These are phyloP conservation scores for Cadophora luteo-olivacea DNA, from an alignment of 2,329 filamentous ascomycete species.

Conservation along the genomic window DNA sequence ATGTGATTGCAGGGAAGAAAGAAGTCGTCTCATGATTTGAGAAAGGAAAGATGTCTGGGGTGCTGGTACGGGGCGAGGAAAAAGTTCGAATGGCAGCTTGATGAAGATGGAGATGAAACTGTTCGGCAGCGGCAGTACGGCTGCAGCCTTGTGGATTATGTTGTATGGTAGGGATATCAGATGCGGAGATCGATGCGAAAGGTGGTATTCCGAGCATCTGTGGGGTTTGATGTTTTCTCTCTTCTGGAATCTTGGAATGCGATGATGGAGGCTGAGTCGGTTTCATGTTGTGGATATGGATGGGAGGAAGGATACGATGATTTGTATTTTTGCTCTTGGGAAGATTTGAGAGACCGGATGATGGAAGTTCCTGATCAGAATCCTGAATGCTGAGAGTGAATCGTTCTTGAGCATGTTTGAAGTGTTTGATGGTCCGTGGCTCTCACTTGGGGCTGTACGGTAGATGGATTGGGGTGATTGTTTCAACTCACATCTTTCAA, in stretches of 20 bases:
- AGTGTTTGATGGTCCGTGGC: conserved; percentile 6
- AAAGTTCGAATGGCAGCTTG: not conserved
- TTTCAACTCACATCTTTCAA: not conserved
- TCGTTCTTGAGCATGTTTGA: conserved; percentile 1
- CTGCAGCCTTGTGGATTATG: not conserved
- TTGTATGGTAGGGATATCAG: not conserved
- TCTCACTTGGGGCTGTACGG: not conserved
- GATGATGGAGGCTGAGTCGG: conserved; percentile 1
- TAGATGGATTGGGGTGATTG: not conserved
- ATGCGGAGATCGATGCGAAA: conserved; percentile 9
- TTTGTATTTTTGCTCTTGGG: not conserved
- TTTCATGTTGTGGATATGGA: not conserved
- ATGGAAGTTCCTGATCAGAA: not conserved
- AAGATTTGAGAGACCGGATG: not conserved
- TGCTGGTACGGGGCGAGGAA: not conserved
- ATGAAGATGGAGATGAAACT: too few relatives aligned
- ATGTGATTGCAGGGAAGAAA: not conserved
- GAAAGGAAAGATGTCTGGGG: not conserved
- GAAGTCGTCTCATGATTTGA: conserved; percentile 16
- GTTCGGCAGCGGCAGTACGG: not conserved
- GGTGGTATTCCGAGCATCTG: not conserved
- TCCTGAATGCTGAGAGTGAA: not conserved
- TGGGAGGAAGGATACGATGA: not conserved
- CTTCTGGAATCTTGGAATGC: not conserved
- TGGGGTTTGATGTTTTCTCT: not conserved